These are phyloP conservation scores for Blastobotrys proliferans DNA, from an alignment of 1,139 yeast genomes.

Conservation along the genomic window DNA sequence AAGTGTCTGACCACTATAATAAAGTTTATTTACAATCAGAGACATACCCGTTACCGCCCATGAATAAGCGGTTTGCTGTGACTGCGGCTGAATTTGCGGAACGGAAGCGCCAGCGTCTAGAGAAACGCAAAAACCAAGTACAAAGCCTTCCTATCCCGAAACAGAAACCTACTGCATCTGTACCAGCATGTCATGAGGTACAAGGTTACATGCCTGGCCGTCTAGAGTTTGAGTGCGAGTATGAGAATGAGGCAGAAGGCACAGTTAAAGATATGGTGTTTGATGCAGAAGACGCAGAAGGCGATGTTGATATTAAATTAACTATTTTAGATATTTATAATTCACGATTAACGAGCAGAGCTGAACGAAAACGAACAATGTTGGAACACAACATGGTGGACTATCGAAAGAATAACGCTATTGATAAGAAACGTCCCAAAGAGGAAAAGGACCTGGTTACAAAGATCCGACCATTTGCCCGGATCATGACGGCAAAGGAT, in stretches of 20 bases:
- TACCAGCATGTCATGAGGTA: constrained; percentile 93
- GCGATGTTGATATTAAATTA: constrained; percentile 84
- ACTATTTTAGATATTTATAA: constrained; percentile 86
- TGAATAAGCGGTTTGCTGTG: constrained; percentile 64
- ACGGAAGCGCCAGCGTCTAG: constrained; percentile 66
- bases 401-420: constrained; percentile 70
- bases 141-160: constrained; percentile 55
- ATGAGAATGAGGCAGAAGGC: constrained; percentile 93
- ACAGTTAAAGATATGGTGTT: constrained; percentile 93
- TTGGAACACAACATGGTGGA: constrained; percentile 76
- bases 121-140: constrained; percentile 56
- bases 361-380: constrained; percentile 83
- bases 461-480: constrained; percentile 73
- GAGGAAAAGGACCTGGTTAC: constrained; percentile 83
- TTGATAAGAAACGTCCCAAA: constrained; percentile 76
- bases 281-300: constrained; percentile 85
- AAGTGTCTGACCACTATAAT: constrained; percentile 78
- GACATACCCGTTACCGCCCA: constrained; percentile 68
- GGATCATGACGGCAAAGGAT: constrained; percentile 76
- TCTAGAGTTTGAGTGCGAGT: constrained; percentile 91
- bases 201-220: constrained; percentile 99
- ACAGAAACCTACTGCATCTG: constrained; percentile 83
- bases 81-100: constrained; percentile 67
- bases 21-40: constrained; percentile 63
- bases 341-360: constrained; percentile 82